Conservation (phyloP, 441 rosid species). For the Adansonia grandidieri region DNA sequence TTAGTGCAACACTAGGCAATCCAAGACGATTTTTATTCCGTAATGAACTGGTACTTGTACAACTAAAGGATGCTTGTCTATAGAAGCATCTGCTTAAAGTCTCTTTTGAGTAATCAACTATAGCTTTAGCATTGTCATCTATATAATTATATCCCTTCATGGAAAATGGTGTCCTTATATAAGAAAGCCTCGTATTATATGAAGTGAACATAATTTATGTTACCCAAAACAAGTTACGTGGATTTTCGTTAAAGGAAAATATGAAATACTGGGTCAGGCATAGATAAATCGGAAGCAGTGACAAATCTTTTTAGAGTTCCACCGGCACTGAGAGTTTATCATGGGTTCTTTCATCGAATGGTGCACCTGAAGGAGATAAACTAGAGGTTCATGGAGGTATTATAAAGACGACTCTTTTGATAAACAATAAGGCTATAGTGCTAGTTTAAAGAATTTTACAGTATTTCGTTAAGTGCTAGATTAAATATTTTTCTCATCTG, state of each 20-base stretch:
- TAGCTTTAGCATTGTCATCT: background rate
- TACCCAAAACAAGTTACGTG: background rate
- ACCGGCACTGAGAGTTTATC: background rate
- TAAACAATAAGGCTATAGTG: background rate
- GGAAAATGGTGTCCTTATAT: background rate
- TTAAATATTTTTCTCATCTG: slow-evolving; percentile 12
- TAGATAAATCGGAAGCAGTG: background rate
- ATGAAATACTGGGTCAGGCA: background rate
- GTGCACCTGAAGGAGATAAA: background rate
- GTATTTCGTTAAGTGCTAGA: background rate
- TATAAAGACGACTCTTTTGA: background rate
- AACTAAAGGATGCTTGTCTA: background rate
- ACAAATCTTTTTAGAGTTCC: background rate
- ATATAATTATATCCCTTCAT: background rate
- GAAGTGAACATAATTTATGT: slow-evolving; percentile 1
- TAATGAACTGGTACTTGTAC: background rate
- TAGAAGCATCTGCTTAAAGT: slow-evolving; percentile 20
- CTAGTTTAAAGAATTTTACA: slow-evolving; percentile 6
- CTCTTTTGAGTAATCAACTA: background rate
- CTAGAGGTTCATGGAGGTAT: background rate
- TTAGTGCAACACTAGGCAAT: background rate
- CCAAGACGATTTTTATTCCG: background rate
- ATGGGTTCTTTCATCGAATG: slow-evolving; percentile 6
- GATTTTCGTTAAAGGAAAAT: slow-evolving; percentile 10
- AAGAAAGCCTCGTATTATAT: background rate